phyloP scores from a whole-genome alignment of 495 filamentous ascomycete species.

The Elaphomyces granulatus region DNA sequence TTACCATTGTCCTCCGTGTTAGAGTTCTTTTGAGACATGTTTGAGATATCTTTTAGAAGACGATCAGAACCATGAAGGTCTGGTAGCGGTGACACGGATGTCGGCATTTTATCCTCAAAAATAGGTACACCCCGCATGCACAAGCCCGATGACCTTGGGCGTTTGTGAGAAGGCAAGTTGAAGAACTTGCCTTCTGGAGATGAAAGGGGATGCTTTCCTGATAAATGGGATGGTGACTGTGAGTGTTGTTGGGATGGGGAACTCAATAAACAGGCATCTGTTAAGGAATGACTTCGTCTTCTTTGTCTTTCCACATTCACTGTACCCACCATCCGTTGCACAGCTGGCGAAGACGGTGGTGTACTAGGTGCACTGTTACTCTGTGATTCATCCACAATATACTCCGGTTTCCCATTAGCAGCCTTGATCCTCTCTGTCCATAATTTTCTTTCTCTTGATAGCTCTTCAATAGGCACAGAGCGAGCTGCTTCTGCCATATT shows the following conservation, averaged over 20 bases:
- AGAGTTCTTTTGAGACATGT: neutral
- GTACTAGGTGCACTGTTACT: conserved; percentile 1
- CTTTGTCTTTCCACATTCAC: neutral
- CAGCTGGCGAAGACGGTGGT: neutral
- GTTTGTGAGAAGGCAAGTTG: neutral
- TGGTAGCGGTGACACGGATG: neutral
- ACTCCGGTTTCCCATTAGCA: conserved; percentile 23
- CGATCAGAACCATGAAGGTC: neutral
- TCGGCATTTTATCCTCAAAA: neutral
- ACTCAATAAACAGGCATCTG: neutral
- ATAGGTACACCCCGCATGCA: neutral
- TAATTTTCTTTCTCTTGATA: conserved; percentile 35
- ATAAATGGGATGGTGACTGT: neutral
- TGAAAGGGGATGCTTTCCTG: neutral
- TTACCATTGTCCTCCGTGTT: neutral
- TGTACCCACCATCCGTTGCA: neutral
- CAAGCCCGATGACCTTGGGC: neutral
- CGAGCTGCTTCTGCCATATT: conserved; percentile 35
- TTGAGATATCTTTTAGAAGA: neutral
- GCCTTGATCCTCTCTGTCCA: conserved; percentile 42
- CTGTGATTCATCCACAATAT: conserved; percentile 16
- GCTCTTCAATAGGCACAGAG: conserved; percentile 21
- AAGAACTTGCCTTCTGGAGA: neutral
- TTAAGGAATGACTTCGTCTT: neutral
- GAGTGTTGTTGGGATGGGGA: neutral